Conservation (phyloP, 108 stramenopile species). For the Ochromonas danica region DNA sequence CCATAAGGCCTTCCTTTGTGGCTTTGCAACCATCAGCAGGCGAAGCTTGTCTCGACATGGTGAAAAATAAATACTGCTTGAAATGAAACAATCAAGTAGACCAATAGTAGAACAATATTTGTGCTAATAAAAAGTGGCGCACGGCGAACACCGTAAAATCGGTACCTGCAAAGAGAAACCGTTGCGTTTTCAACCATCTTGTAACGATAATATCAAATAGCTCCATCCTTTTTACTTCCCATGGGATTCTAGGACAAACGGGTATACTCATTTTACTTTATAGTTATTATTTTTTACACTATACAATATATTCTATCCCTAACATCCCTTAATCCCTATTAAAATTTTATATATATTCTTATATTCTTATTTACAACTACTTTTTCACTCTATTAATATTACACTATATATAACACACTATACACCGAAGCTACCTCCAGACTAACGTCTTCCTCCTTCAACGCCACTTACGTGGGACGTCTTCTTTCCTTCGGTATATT, state of each 20-base stretch:
- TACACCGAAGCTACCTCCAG: conserved; percentile 1
- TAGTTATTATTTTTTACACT: too few relatives aligned
- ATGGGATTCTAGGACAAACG: too few relatives aligned
- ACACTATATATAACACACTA: conserved; percentile 10
- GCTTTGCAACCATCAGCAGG: too few relatives aligned
- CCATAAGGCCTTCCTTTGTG: too few relatives aligned
- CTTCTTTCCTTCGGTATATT: conserved; percentile 32
- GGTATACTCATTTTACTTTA: too few relatives aligned
- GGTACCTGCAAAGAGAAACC: too few relatives aligned
- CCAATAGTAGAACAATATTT: conserved; percentile 17
- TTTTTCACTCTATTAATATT: neutral
- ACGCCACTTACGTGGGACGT: conserved; percentile 26
- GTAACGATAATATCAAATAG: conserved; percentile 2
- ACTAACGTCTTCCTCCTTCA: conserved; percentile 12
- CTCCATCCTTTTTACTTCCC: conserved; percentile 1
- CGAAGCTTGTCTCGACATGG: conserved; percentile 13
- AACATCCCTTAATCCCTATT: neutral
- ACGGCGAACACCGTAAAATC: conserved; percentile 13
- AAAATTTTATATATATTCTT: neutral
- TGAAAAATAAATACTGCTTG: conserved; percentile 17
- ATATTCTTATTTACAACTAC: neutral
- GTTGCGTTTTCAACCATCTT: too few relatives aligned
- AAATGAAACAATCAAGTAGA: conserved; percentile 17
- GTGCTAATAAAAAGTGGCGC: conserved; percentile 15
- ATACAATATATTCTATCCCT: too few relatives aligned